Percentiles rank a stretch among this genome's conserved stretches.
These are phyloP conservation scores for Dillenia turbinata DNA, from an alignment of 164 flowering plant genomes.

Conservation along the genomic window DNA sequence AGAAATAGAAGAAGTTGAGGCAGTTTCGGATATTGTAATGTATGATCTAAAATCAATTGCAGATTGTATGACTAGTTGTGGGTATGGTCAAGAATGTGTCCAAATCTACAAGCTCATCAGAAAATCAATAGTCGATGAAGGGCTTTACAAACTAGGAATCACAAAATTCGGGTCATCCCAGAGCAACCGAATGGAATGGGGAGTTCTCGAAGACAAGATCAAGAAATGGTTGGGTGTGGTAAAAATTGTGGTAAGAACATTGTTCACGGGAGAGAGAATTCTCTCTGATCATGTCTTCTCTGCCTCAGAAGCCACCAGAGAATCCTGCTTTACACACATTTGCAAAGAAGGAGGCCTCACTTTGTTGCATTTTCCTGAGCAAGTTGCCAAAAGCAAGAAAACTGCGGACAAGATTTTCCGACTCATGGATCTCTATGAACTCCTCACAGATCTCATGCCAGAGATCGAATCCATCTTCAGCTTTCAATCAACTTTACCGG, in stretches of 20 bases:
- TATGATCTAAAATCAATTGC: slow-evolving; percentile 32
- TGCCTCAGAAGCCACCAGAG: slow-evolving; percentile 26
- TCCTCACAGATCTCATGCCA: slow-evolving; percentile 30
- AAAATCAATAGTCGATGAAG: slow-evolving; percentile 27
- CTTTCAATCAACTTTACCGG: slow-evolving; percentile 21
- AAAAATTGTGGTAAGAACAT: slow-evolving; percentile 18
- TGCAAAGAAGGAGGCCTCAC: slow-evolving; percentile 29
- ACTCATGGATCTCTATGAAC: slow-evolving; percentile 40
- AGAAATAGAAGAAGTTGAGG: slow-evolving; percentile 16
- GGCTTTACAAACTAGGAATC: slow-evolving; percentile 21
- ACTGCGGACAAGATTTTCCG: slow-evolving; percentile 38
- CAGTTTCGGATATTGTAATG: slow-evolving; percentile 14
- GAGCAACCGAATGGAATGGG: slow-evolving; percentile 17
- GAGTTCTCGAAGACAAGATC: slow-evolving; percentile 16
- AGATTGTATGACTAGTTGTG: slow-evolving; percentile 32
- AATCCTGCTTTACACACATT: slow-evolving; percentile 39
- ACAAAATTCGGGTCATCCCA: slow-evolving; percentile 15
- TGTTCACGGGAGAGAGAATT: slow-evolving; percentile 26
- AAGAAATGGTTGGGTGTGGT: slow-evolving; percentile 24
- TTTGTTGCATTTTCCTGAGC: slow-evolving; percentile 42
- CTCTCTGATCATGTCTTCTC: slow-evolving; percentile 39
- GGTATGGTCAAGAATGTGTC: slow-evolving; percentile 36
- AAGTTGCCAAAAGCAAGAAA: slow-evolving; percentile 25
- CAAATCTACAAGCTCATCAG: slow-evolving; percentile 22
- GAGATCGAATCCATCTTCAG: slow-evolving; percentile 39